Conservation (phyloP, 164 flowering plant genomes). For the Stephania japonica region DNA sequence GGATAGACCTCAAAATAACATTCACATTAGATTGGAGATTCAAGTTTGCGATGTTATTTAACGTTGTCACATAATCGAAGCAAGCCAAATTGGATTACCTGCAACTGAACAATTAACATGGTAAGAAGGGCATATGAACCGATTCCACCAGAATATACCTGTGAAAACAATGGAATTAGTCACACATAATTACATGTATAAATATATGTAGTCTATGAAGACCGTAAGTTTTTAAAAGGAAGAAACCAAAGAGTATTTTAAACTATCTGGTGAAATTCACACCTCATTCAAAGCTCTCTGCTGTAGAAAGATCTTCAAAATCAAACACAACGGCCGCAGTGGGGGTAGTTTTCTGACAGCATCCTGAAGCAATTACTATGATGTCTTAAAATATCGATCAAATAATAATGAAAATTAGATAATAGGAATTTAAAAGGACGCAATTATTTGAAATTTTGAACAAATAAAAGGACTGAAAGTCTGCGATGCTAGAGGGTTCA, state of each 20-base stretch:
- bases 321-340: slow-evolving; percentile 82
- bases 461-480: not conserved
- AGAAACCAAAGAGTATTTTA: not conserved
- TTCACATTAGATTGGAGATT: not conserved
- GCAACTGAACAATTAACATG: slow-evolving; percentile 83
- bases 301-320: slow-evolving; percentile 86
- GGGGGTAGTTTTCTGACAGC: slow-evolving; percentile 69
- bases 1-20: not conserved
- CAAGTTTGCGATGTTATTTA: not conserved
- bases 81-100: slow-evolving; percentile 38
- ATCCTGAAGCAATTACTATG: slow-evolving; percentile 39
- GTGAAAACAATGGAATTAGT: slow-evolving; percentile 13
- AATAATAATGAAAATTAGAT: not conserved
- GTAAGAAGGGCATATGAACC: slow-evolving; percentile 93
- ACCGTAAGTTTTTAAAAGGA: not conserved
- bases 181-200: not conserved
- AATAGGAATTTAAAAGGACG: not conserved
- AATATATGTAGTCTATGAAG: not conserved
- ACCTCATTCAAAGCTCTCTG: slow-evolving; percentile 99
- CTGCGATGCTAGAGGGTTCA: not conserved
- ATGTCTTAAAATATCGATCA: not conserved
- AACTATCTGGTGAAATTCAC: not conserved
- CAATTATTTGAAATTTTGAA: not conserved
- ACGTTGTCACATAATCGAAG: not conserved
- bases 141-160: slow-evolving; percentile 97